Conservation (phyloP, 192 early-diverging fungal genomes). For the Linnemannia exigua region DNA sequence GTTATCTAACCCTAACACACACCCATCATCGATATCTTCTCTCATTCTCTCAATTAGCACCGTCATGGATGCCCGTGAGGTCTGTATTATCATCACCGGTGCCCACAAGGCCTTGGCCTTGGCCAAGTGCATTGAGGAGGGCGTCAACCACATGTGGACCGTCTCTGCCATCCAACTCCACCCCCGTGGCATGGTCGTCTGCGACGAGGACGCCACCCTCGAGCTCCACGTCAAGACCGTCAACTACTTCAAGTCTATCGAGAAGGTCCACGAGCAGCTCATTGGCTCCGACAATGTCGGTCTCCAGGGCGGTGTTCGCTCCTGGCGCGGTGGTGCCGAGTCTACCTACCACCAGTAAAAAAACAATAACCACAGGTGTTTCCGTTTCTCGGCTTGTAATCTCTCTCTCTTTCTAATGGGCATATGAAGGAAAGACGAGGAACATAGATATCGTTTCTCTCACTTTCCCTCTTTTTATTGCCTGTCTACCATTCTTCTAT, state of each 20-base stretch:
- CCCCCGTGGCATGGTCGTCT: conserved; percentile 84
- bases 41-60: conserved; percentile 62
- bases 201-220: conserved; percentile 90
- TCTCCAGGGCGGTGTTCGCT: conserved; percentile 71
- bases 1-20: conserved; percentile 20
- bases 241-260: conserved; percentile 90
- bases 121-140: conserved; percentile 86
- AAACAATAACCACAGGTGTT: no score
- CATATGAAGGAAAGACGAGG: not conserved
- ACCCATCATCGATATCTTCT: not conserved
- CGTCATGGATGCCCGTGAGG: conserved; percentile 90
- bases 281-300: conserved; percentile 81
- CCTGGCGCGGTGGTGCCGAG: conserved; percentile 57
- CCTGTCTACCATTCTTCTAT: not conserved
- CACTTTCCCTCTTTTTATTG: not conserved
- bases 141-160: conserved; percentile 93
- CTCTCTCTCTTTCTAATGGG: conserved; percentile 2
- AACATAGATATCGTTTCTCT: not conserved
- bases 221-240: conserved; percentile 94
- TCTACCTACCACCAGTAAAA: conserved; percentile 57
- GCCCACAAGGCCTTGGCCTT: conserved; percentile 88
- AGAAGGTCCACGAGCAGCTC: conserved; percentile 83
- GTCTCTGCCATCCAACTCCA: conserved; percentile 89
- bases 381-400: not conserved
- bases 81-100: conserved; percentile 88